Conservation (phyloP, 2,329 filamentous ascomycete genomes). For the Fusarium sp. region DNA sequence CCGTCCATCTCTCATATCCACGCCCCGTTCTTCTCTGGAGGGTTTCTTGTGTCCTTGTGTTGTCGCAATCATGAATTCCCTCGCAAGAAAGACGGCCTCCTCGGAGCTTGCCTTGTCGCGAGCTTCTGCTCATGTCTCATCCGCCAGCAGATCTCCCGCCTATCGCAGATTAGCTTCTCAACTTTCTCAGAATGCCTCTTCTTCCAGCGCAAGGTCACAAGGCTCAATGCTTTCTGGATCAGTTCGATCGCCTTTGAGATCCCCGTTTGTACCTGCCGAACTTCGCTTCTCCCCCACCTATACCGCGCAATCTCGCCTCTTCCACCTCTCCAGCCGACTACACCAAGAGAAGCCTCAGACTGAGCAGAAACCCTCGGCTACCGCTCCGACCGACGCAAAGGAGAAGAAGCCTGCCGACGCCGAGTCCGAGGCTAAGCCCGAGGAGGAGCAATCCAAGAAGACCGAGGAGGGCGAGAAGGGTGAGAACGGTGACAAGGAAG, state of each 20-base stretch:
- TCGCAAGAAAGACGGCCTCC: constrained; percentile 61
- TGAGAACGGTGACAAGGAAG: constrained; percentile 59
- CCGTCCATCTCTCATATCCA: constrained; percentile 46
- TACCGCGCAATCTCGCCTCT: constrained; percentile 50
- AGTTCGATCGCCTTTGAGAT: constrained; percentile 60
- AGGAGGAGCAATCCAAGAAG: constrained; percentile 63
- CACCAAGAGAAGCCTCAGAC: constrained; percentile 55
- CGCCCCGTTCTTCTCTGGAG: constrained; percentile 51
- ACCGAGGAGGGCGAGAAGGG: constrained; percentile 56
- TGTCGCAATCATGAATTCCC: constrained; percentile 62
- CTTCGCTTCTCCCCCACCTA: constrained; percentile 54
- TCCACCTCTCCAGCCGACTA: constrained; percentile 54
- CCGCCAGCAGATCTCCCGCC: constrained; percentile 63
- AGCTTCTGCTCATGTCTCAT: constrained; percentile 58
- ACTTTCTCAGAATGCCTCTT: constrained; percentile 51
- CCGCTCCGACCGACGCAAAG: constrained; percentile 58
- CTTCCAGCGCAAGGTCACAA: constrained; percentile 49
- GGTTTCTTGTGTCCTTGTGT: constrained; percentile 45
- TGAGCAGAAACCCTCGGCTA: constrained; percentile 46
- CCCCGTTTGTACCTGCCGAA: constrained; percentile 60
- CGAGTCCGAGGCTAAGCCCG: constrained; percentile 54
- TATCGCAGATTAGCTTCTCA: constrained; percentile 64
- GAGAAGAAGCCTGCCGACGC: constrained; percentile 58
- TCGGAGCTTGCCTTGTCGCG: constrained; percentile 61
- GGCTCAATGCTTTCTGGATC: constrained; percentile 49